A percentile compares a stretch with the other conserved stretches of the same genome.
Conservation (phyloP, 371 early-diverging fungal species). For the Mucor racemosus region DNA sequence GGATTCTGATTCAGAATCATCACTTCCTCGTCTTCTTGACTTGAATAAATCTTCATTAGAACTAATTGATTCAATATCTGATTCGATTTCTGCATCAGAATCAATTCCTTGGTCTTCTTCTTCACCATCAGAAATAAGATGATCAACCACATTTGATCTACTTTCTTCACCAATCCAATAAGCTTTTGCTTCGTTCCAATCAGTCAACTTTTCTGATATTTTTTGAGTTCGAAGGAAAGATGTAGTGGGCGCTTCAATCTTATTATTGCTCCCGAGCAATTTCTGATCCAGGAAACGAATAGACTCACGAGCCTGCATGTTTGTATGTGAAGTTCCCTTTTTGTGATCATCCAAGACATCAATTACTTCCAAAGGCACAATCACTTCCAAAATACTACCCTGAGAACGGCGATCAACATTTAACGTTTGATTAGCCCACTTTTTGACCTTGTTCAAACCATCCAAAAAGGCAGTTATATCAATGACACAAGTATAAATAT, state of each 20-base stretch:
- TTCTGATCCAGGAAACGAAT: constrained; percentile 78
- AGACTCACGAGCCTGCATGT: constrained; percentile 73
- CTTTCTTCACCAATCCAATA: constrained; percentile 55
- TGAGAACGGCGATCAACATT: constrained; percentile 33
- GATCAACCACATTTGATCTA: constrained; percentile 29
- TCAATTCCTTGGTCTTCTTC: constrained; percentile 20
- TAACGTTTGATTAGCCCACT: constrained; percentile 51
- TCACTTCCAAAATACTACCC: constrained; percentile 49
- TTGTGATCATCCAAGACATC: constrained; percentile 74
- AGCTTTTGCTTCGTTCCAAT: constrained; percentile 57
- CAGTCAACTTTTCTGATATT: constrained; percentile 51
- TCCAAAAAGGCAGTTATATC: constrained; percentile 60
- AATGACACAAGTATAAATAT: constrained; percentile 50
- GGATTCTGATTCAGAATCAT: constrained; percentile 19
- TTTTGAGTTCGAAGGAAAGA: constrained; percentile 53
- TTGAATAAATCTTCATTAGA: constrained; percentile 28
- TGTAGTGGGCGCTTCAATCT: constrained; percentile 11
- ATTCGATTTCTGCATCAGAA: constrained; percentile 27
- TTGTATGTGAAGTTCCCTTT: constrained; percentile 66
- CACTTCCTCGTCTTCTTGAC: constrained; percentile 26
- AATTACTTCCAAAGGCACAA: constrained; percentile 70
- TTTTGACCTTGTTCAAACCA: constrained; percentile 56
- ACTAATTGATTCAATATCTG: constrained; percentile 17
- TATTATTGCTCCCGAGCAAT: constrained; percentile 22
- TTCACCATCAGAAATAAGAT: constrained; percentile 23